phyloP scores from a whole-genome alignment of 2,329 filamentous ascomycete species.

The Fusarium duplospermum region DNA sequence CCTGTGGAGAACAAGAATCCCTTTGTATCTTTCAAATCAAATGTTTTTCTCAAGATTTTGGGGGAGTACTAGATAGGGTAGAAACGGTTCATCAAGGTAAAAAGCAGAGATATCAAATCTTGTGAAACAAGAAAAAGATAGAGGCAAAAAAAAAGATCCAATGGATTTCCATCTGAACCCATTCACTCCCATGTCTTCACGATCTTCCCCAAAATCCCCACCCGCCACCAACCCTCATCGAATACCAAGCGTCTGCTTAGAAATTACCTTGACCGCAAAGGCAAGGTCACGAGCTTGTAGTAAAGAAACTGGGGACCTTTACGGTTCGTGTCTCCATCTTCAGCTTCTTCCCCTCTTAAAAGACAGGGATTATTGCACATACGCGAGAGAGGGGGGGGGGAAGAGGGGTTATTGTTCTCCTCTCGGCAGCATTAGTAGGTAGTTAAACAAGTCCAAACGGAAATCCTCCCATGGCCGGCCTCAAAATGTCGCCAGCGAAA shows the following conservation, averaged over 20 bases:
- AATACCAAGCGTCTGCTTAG: constrained; percentile 41
- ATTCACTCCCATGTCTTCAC: not conserved
- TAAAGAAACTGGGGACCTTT: not conserved
- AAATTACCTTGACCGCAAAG: constrained; percentile 30
- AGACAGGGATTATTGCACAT: not conserved
- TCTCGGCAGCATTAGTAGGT: not conserved
- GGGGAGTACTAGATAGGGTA: not conserved
- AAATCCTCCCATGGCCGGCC: not conserved
- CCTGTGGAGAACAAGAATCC: not conserved
- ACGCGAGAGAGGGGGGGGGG: not conserved
- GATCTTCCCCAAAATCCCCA: constrained; percentile 1
- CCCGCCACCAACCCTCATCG: constrained; percentile 30
- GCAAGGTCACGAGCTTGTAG: constrained; percentile 11
- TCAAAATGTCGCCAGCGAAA: not conserved
- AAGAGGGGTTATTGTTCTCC: not conserved
- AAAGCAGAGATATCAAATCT: not conserved
- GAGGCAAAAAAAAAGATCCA: not conserved
- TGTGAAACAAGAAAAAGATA: not conserved
- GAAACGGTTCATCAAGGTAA: not conserved
- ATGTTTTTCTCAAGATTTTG: not conserved
- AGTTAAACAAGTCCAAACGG: not conserved
- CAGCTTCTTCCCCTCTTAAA: not conserved
- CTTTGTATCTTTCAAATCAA: not conserved
- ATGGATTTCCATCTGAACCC: not conserved
- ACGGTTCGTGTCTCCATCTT: not conserved